These are phyloP conservation scores for Verbascum thapsus DNA, from an alignment of 257 asterid species.

Conservation along the genomic window DNA sequence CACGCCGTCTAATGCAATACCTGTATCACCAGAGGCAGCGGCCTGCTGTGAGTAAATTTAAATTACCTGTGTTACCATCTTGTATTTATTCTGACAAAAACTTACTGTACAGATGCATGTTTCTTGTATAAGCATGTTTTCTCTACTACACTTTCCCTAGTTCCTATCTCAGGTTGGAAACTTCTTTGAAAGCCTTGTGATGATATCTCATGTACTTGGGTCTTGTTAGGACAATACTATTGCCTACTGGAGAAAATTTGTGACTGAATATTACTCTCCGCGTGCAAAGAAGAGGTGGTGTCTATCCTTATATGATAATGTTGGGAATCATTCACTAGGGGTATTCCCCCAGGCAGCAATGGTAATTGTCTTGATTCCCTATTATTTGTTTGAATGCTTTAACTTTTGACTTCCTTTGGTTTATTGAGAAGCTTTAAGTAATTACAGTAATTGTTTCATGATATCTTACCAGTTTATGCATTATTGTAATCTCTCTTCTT, in stretches of 20 bases:
- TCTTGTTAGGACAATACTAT: constrained; percentile 74
- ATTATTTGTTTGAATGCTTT: constrained; percentile 1
- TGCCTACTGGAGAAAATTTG: constrained; percentile 97
- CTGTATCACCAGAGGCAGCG: constrained; percentile 93
- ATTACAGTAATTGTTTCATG: constrained; percentile 11
- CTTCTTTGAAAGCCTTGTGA: constrained; percentile 16
- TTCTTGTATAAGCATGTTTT: constrained; percentile 18
- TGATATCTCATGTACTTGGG: constrained; percentile 9
- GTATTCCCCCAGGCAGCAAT: constrained; percentile 94
- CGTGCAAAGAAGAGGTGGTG: constrained; percentile 99
- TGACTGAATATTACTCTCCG: constrained; percentile 91
- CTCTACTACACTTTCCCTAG: constrained; percentile 16
- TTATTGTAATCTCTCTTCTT: constrained; percentile 5
- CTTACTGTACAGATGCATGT: not conserved
- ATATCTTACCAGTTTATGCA: constrained; percentile 5
- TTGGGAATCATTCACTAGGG: constrained; percentile 91
- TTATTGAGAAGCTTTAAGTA: constrained; percentile 6
- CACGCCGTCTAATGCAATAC: constrained; percentile 93
- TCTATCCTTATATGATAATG: constrained; percentile 82
- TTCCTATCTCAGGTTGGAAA: constrained; percentile 8
- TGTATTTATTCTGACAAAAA: not conserved
- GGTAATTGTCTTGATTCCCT: constrained; percentile 52
- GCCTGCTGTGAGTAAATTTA: constrained; percentile 71
- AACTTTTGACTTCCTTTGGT: constrained; percentile 12
- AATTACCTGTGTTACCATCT: not conserved